Evolutionary conservation across 345 rosid species (phyloP), one percentile per base, ranked within the genome.

Genomic region (Melaleuca quinquenervia): DNA sequence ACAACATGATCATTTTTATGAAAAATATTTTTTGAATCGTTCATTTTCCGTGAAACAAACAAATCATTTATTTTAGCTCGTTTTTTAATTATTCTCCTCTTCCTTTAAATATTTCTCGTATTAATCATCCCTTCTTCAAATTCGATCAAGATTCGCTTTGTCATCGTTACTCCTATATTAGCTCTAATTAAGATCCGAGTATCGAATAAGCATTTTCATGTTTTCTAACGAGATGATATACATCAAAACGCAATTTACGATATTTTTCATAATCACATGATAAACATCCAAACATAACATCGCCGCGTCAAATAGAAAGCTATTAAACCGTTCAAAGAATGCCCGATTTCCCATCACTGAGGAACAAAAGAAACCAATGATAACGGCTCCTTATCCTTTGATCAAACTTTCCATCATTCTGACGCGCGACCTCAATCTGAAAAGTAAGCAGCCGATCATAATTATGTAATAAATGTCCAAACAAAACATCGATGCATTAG

Each of bases 331-430:
- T 10, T 32, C 6, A 12, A 70, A 5, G 32, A 36, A 5, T 4
- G 29, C 16, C 20, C 1, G 1, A 32, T 70, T 21, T 41, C 0
- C 36, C 6, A 2, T 32, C 20, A 70, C 3, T 8, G 5, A 70
- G 12, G 45, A 70, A 70, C 11, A 4, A 70, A n/a, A n/a, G 16
- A 64, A 64, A n/a, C n/a, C n/a, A n/a, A n/a, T n/a, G n/a, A 27
- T n/a, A 29, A 0, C 6, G 0, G 0, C 5, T 3, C 2, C 0
- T 62, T 16, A 62, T 29, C 29, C 5, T 62, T 1, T 7, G 0
- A 9, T 29, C 52, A 50, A 50, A 50, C 15, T 5, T 1, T 8
- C 32, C 45, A 32, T 64, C 6, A 2, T 7, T 0, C 11, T 20
- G 0, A 64, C 7, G 8, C 24, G 8, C 76, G 8, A 16, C 9